phyloP scores from a whole-genome alignment of 257 asterid genomes.

The Fraxinus pennsylvanica region DNA sequence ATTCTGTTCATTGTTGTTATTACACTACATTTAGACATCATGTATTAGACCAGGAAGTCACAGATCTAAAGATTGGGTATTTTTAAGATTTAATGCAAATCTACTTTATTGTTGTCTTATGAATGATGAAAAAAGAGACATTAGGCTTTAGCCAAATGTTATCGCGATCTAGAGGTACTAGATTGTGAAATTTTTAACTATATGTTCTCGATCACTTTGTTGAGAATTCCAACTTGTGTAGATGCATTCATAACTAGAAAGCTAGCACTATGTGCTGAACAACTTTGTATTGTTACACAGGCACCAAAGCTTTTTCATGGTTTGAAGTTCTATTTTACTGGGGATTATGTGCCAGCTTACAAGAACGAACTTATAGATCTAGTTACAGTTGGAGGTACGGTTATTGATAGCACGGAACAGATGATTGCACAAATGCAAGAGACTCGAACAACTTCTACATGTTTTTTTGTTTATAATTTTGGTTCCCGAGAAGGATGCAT shows the following conservation, averaged over 20 bases:
- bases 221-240: background rate
- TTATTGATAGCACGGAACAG: slow-evolving; percentile 45
- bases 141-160: background rate
- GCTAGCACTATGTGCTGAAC: background rate
- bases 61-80: slow-evolving; percentile 2
- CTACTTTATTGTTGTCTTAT: background rate
- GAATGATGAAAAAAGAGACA: background rate
- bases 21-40: background rate
- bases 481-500: slow-evolving; percentile 40
- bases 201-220: slow-evolving; percentile 3
- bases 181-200: background rate
- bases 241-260: background rate
- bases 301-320: slow-evolving; percentile 73
- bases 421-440: slow-evolving; percentile 23
- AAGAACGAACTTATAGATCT: slow-evolving; percentile 60
- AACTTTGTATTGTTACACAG: slow-evolving; percentile 36
- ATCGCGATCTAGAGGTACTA: background rate
- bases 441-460: slow-evolving; percentile 20
- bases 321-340: slow-evolving; percentile 54
- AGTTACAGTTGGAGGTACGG: slow-evolving; percentile 60
- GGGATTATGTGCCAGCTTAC: slow-evolving; percentile 60
- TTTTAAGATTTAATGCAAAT: background rate
- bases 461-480: slow-evolving; percentile 52
- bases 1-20: background rate
- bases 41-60: background rate